Conservation (phyloP, 192 early-diverging fungal species). For the Dissophora globulifera region DNA sequence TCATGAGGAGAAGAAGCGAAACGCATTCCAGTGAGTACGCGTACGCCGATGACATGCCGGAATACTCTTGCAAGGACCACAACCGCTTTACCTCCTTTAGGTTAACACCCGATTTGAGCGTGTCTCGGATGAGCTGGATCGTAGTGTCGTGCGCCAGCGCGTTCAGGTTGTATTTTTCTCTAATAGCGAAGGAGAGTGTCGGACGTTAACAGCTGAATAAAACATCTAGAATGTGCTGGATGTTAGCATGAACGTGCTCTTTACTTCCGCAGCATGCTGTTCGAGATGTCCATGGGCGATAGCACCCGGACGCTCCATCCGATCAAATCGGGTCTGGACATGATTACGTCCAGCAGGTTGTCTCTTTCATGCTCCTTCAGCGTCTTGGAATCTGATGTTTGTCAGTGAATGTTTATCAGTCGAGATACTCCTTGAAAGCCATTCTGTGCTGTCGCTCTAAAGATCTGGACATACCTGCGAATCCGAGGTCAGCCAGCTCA, state of each 20-base stretch:
- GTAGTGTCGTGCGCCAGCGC: constrained; percentile 94
- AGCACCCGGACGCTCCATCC: constrained; percentile 88
- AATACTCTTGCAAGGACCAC: background rate
- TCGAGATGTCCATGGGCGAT: constrained; percentile 92
- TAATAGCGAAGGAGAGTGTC: too few relatives aligned
- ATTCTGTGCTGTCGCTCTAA: background rate
- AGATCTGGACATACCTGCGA: constrained; percentile 82
- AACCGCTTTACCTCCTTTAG: constrained; percentile 68
- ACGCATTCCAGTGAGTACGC: too few relatives aligned
- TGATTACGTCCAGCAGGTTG: constrained; percentile 72
- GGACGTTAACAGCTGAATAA: too few relatives aligned
- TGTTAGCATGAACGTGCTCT: background rate
- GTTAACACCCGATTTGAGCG: constrained; percentile 70
- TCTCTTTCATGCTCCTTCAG: constrained; percentile 82
- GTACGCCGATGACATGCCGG: background rate
- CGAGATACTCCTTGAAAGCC: background rate
- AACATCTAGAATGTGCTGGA: too few relatives aligned
- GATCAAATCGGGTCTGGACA: constrained; percentile 67
- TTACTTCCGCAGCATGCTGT: constrained; percentile 87
- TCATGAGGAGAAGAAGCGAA: background rate
- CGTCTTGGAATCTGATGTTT: constrained; percentile 93
- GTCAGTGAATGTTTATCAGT: too few relatives aligned
- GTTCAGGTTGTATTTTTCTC: constrained; percentile 92
- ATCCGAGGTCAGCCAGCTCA: constrained; percentile 76
- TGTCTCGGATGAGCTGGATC: constrained; percentile 80